phyloP scores from a whole-genome alignment of 305 asterid genomes.

The Withania somnifera region DNA sequence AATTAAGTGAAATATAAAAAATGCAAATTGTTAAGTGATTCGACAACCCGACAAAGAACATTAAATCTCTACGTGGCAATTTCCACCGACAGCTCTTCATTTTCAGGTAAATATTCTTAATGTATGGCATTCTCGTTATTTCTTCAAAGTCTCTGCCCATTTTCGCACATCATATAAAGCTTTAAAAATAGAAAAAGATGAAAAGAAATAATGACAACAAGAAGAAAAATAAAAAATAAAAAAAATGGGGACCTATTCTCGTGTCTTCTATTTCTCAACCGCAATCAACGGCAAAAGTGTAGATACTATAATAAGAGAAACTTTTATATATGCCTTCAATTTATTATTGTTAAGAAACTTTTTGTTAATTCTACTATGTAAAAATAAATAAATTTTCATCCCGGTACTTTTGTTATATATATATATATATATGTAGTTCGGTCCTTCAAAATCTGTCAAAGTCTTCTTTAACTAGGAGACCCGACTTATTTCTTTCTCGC shows the following conservation, averaged over 20 bases:
- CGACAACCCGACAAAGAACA: background rate
- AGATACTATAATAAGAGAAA: too few relatives aligned
- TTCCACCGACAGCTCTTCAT: background rate
- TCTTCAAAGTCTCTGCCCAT: background rate
- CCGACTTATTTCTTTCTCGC: too few relatives aligned
- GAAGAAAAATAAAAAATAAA: constrained; percentile 10
- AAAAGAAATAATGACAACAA: constrained; percentile 1
- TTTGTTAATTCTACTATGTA: background rate
- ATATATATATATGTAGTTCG: too few relatives aligned
- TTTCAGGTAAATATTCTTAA: too few relatives aligned
- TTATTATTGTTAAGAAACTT: too few relatives aligned
- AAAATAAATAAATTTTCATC: background rate
- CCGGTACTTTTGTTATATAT: too few relatives aligned
- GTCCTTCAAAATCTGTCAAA: too few relatives aligned
- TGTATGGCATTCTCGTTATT: background rate
- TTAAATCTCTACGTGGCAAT: background rate
- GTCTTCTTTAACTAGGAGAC: too few relatives aligned
- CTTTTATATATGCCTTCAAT: too few relatives aligned
- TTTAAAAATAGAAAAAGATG: background rate
- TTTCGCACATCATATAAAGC: background rate
- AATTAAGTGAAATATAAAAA: background rate
- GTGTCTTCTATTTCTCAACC: background rate
- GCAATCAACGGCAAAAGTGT: background rate
- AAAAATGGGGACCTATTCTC: background rate
- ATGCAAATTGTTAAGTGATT: background rate